Evolutionary conservation across 306 rosid species (phyloP).

Genomic region (Senna tora): DNA sequence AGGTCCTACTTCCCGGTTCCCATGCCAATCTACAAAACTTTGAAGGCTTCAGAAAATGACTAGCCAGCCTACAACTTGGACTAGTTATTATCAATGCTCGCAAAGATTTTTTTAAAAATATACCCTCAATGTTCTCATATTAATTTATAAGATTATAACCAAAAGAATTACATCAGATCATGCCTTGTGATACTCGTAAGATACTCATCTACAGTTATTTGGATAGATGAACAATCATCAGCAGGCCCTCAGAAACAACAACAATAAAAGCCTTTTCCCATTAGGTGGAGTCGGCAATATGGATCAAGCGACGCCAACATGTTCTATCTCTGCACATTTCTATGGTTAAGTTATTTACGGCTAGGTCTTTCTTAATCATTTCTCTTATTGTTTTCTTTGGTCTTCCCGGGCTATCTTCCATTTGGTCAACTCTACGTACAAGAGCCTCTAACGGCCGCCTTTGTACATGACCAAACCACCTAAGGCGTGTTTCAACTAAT

Average conservation of each 20-base stretch:
- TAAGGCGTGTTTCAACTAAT: no score
- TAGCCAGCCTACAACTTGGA: slow-evolving; percentile 11
- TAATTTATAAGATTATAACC: background rate
- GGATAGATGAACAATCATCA: background rate
- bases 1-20: background rate
- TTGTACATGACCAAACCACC: no score
- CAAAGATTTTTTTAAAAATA: background rate
- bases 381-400: no score
- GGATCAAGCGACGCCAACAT: no score
- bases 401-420: no score
- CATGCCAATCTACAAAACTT: background rate
- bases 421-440: no score
- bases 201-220: background rate
- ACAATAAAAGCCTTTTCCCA: no score
- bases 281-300: no score
- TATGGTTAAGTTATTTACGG: no score
- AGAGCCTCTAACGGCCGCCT: no score
- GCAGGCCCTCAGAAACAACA: background rate
- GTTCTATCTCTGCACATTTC: no score
- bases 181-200: background rate
- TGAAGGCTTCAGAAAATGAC: slow-evolving; percentile 8
- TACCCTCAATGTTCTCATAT: background rate
- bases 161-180: background rate
- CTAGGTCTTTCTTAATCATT: no score
- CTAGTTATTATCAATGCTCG: background rate